Percentiles rank a stretch among this genome's conserved stretches.
Conservation (phyloP, 2,329 filamentous ascomycete genomes). For the Trichoderma arundinaceum region DNA sequence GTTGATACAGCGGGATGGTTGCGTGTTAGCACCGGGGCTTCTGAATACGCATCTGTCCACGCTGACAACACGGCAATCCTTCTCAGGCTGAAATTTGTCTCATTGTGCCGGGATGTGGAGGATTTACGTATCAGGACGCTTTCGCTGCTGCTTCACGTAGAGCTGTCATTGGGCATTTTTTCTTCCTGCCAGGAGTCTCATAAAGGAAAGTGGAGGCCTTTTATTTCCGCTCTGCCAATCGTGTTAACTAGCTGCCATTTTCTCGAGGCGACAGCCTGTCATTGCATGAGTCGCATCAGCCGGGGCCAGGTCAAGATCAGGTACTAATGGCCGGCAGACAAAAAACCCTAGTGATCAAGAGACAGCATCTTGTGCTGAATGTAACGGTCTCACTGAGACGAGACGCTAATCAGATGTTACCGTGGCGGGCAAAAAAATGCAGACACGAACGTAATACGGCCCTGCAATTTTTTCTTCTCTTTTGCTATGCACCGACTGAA, state of each 20-base stretch:
- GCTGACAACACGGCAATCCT: background rate
- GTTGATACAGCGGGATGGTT: background rate
- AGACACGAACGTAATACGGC: background rate
- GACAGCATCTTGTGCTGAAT: background rate
- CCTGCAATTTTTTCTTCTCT: background rate
- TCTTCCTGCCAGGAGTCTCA: slow-evolving; percentile 21
- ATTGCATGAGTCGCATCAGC: slow-evolving; percentile 27
- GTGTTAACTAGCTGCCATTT: slow-evolving; percentile 17
- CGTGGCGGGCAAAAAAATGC: background rate
- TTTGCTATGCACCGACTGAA: background rate
- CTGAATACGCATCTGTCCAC: slow-evolving; percentile 1
- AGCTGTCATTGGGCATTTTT: background rate
- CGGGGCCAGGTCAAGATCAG: slow-evolving; percentile 21
- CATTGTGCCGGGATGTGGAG: slow-evolving; percentile 3
- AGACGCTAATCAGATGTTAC: slow-evolving; percentile 17
- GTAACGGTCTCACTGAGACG: slow-evolving; percentile 20
- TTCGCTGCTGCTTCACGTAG: background rate
- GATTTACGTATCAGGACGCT: background rate
- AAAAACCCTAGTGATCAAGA: slow-evolving; percentile 1
- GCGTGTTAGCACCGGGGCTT: background rate
- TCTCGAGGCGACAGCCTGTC: slow-evolving; percentile 10
- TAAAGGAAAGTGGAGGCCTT: slow-evolving; percentile 13
- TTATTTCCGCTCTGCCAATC: slow-evolving; percentile 28
- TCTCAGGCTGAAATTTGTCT: background rate
- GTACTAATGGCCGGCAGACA: slow-evolving; percentile 16